These are phyloP conservation scores for Pseudogymnoascus sp. DNA, from an alignment of 2,329 filamentous ascomycete genomes.

Conservation along the genomic window DNA sequence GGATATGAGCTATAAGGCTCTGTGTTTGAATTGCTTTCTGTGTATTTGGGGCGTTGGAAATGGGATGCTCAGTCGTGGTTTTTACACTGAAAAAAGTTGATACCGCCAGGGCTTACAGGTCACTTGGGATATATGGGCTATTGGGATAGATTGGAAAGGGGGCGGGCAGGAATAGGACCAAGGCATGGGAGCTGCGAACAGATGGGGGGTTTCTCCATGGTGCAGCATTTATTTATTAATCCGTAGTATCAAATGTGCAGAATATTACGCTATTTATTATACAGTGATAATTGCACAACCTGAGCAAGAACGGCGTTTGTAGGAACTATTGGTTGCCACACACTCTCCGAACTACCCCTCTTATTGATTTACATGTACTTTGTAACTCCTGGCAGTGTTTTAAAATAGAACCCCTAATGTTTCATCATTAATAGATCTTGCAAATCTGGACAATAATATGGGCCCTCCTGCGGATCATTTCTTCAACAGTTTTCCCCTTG, in stretches of 20 bases:
- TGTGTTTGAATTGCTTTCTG: background rate
- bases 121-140: background rate
- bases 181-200: background rate
- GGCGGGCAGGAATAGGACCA: background rate
- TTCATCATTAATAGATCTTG: background rate
- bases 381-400: background rate
- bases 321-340: background rate
- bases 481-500: background rate
- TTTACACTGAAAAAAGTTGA: background rate
- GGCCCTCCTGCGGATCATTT: background rate
- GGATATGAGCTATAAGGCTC: background rate
- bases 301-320: background rate
- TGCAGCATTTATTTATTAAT: constrained; percentile 4
- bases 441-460: constrained; percentile 1
- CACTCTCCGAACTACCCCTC: background rate
- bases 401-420: background rate
- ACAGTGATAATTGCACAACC: background rate
- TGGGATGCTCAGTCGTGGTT: background rate
- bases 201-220: background rate
- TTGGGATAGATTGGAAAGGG: background rate
- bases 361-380: background rate
- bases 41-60: constrained; percentile 5
- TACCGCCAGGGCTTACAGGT: background rate
- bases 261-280: background rate
- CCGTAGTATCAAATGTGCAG: background rate